Evolutionary conservation across 164 flowering plant genomes (phyloP).

Genomic region (Macadamia integrifolia): DNA sequence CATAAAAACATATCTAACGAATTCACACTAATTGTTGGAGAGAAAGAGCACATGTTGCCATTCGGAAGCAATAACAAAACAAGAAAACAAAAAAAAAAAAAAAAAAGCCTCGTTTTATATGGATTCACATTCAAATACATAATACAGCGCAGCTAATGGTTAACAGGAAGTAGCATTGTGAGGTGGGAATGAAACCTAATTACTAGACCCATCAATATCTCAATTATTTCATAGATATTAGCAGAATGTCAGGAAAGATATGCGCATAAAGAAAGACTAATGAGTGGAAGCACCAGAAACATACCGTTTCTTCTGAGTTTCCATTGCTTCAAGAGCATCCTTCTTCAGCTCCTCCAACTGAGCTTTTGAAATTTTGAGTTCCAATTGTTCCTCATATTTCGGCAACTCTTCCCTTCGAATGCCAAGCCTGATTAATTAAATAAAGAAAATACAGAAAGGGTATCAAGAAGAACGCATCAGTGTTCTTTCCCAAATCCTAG

Average conservation of each 20-base stretch:
- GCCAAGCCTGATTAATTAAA: constrained; percentile 60
- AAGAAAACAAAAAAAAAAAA: background rate
- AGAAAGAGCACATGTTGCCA: too few species aligned
- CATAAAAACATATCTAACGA: too few species aligned
- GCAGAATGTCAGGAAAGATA: background rate
- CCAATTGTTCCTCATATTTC: constrained; percentile 78
- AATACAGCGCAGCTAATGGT: too few species aligned
- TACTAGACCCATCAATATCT: background rate
- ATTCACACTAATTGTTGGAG: too few species aligned
- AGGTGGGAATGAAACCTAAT: too few species aligned
- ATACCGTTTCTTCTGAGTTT: constrained; percentile 87
- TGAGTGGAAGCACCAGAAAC: background rate
- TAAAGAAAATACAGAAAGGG: background rate
- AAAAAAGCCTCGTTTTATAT: too few species aligned
- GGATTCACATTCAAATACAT: too few species aligned
- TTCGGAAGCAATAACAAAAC: background rate
- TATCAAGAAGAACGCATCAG: background rate
- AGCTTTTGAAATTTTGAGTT: constrained; percentile 82
- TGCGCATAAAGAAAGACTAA: background rate
- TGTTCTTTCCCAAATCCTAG: background rate
- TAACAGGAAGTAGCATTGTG: too few species aligned
- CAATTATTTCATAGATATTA: background rate
- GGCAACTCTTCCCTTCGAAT: constrained; percentile 77
- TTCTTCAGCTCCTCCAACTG: constrained; percentile 84
- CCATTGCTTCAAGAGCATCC: constrained; percentile 92